Percentiles rank a stretch among this genome's conserved stretches.
phyloP scores from a whole-genome alignment of 495 filamentous ascomycete species.

The Aspergillus bridgeri region DNA sequence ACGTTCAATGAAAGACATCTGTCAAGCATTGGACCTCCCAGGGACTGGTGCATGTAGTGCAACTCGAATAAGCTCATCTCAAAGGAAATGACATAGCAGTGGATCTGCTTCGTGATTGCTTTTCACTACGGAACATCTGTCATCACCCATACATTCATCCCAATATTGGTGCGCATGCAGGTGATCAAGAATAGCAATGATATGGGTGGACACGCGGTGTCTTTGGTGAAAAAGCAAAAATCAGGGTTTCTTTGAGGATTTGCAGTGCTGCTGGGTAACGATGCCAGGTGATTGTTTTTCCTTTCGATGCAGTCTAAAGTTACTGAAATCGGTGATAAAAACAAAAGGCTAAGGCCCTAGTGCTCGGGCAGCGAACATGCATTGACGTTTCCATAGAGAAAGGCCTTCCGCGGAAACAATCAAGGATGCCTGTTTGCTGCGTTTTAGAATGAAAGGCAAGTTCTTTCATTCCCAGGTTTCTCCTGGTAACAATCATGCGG shows the following conservation, averaged over 20 bases:
- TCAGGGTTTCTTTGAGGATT: background rate
- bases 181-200: background rate
- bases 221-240: background rate
- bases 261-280: background rate
- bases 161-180: background rate
- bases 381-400: background rate
- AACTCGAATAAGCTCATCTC: background rate
- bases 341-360: background rate
- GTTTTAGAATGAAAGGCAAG: background rate
- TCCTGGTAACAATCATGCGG: constrained; percentile 11
- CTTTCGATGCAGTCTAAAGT: background rate
- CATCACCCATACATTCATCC: background rate
- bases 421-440: background rate
- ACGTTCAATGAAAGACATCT: background rate
- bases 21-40: background rate
- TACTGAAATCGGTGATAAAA: background rate
- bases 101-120: background rate
- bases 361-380: background rate
- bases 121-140: background rate
- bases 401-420: background rate
- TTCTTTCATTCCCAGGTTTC: constrained; percentile 5
- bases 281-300: background rate
- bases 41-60: background rate
- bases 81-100: background rate
- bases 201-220: background rate